Evolutionary conservation across 1,284 basidiomycete species (phyloP), one percentile per base, ranked within the genome.

Genomic region (Cutaneotrichosporon dermatis): DNA sequence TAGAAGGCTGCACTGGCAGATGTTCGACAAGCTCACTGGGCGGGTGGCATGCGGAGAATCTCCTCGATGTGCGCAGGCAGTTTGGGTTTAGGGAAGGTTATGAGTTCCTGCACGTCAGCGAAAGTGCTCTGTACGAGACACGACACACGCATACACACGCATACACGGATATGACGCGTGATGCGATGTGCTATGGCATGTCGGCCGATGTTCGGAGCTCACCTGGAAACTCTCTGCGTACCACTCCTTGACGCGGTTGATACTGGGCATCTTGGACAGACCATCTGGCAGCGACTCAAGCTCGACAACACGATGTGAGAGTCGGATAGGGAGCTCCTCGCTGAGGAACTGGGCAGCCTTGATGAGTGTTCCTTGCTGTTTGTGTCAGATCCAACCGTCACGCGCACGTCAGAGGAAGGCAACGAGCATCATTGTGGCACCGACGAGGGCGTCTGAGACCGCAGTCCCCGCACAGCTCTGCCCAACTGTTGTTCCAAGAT

Each of bases 191-290:
- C 39, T 2, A 4, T 34, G 16, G 25, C 9, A 45, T 16, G 16
- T 25, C 25, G 34, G 2, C 6, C 36, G 35, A 25, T 5, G 34
- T 4, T n/a, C n/a, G 15, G 10, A 40, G 80, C 85, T 63, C 57
- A 93, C 93, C 83, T 98, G 90, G 72, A 99, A 99, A 13, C 91
- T 94, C 80, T 99, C 92, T 0, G 94, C 95, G 75, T 99, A 99
- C 95, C 95, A 99, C 73, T 96, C 88, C 81, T 95, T 95, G 66
- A 99, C 95, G 73, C 90, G 92, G 66, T 88, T 86, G 66, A 99
- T 98, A 51, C 89, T 91, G 0, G 89, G 87, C 94, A 96, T 97
- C 59, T 87, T 85, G 70, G 87, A 88, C 61, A 99, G 83, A 55
- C 92, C 88, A 77, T 97, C 90, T 0, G 96, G 95, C 4, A 99